Base-by-base conservation (phyloP, 495 filamentous ascomycete genomes). In the Cercophora scortea region DNA sequence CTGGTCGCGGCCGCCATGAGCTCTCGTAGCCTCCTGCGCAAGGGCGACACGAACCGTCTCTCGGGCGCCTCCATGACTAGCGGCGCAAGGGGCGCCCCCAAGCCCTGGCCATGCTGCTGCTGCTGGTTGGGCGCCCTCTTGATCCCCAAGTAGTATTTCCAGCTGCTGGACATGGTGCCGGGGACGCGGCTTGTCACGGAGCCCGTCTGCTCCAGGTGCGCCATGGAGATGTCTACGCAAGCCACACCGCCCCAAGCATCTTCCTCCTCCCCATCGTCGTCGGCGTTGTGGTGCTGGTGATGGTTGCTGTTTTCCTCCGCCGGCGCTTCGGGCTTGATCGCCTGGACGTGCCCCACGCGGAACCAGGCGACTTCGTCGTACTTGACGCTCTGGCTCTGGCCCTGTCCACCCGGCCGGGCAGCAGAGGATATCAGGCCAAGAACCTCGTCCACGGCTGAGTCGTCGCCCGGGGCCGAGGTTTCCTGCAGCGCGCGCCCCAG, bases 1-100 rank as follows among this genome's bases (percentile, higher is more conserved):
- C 87, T 95, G 1, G 89, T 95, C 1, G 93, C 87, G 32, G 89
- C 90, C 38, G 89, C 81, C 52, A 96, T 83, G 12, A 98, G 73
- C 56, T 97, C 91, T 17, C 91, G 79, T 6, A 97, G 74, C 32
- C 86, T 81, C 45, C 88, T 77, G 55, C 89, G 85, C 39, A 92
- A 65, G 1, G 84, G 74, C 2, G 89, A 79, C 17, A 84, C 71
- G 57, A 80, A 84, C 1, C 77, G 71, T 42, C 48, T 62, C 55
- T 67, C 70, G 9, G 47, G 70, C 5, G 53, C 55, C 48, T 77
- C 72, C 2, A 70, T 46, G 38, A 71, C 63, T 48, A 71, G 64
- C 3, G 69, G 62, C 47, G 69, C 73, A 2, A 25, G 25, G 0
- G 79, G 75, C 6, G 59, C 32, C 13, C 55, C 60, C 0, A 62